Conservation (phyloP, 495 filamentous ascomycete species). For the Aspergillus biplanus region DNA sequence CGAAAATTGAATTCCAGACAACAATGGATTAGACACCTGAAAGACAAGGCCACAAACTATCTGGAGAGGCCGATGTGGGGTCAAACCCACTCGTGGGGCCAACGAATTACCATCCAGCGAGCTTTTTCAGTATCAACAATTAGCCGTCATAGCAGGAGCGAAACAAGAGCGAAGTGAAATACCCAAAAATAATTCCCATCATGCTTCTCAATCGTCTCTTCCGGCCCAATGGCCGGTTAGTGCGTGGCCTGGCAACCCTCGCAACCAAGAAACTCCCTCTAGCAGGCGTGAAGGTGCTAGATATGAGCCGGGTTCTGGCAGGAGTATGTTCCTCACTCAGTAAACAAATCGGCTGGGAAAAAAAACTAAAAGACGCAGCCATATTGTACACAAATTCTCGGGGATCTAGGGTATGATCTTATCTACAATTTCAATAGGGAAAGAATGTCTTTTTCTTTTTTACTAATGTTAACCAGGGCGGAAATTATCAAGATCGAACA, state of each 20-base stretch:
- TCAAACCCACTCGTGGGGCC: too few relatives aligned
- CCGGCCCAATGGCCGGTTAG: not conserved
- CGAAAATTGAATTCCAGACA: too few relatives aligned
- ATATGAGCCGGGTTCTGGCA: conserved; percentile 95
- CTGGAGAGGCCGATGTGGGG: too few relatives aligned
- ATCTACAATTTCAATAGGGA: not conserved
- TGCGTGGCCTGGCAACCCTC: conserved; percentile 12
- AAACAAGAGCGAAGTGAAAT: too few relatives aligned
- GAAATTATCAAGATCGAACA: conserved; percentile 98
- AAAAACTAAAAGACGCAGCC: conserved; percentile 59
- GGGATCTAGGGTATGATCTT: conserved; percentile 82
- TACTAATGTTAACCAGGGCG: conserved; percentile 57
- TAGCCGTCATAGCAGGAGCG: too few relatives aligned
- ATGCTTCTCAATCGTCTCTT: not conserved
- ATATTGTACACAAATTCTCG: conserved; percentile 96
- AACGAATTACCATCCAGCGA: too few relatives aligned
- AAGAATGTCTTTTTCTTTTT: not conserved
- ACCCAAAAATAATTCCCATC: too few relatives aligned
- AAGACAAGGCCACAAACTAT: too few relatives aligned
- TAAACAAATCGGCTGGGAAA: conserved; percentile 6
- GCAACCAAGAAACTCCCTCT: conserved; percentile 64
- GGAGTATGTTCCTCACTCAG: conserved; percentile 65
- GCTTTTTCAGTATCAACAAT: too few relatives aligned
- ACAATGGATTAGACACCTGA: too few relatives aligned
- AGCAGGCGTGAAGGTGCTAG: conserved; percentile 83